Base-by-base conservation (phyloP, 352 stramenopile genomes). In the Elongisporangium undulatum region DNA sequence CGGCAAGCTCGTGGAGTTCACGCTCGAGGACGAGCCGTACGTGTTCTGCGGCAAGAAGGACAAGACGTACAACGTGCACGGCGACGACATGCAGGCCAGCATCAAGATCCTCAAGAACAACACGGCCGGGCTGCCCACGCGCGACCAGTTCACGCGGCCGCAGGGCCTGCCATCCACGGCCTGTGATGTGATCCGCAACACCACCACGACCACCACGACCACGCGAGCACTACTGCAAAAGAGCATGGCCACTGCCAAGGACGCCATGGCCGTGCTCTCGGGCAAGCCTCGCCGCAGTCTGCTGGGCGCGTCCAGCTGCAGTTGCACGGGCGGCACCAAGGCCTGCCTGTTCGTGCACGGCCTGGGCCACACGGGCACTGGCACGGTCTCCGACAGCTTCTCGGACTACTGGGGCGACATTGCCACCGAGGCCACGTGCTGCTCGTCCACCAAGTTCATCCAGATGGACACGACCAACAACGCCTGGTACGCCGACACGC, bases 341-440 rank as follows among this genome's bases (percentile, higher is more conserved):
- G 58, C 58, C 19, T 77, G 69, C 24, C 23, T 77, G 51, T 67
- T 77, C 61, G 63, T 74, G 7, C 69, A 74, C 34, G 69, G 69
- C 13, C 38, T 72, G 3, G 66, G 66, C 1, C 55, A 61, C 21
- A 57, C 53, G n/a, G 51, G 55, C 13, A 22, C 53, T 0, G 9
- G 68, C 4, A 61, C 59, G 1, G 55, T 58, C 50, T 49, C 60
- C 49, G 67, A 62, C 52, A 20, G 20, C 7, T 78, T 66, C 41
- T 61, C 48, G 2, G 55, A 61, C 17, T 63, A 64, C 23, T 77
- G 65, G 61, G 67, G 66, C 22, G 51, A 58, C 21, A 69, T 69
- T 16, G 49, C 71, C 13, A 51, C 51, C 17, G 51, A 75, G 13
- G 61, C 65, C 4, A 58, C 71, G 49, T 77, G 69, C 63, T 77